These are phyloP conservation scores for Prunus armeniaca DNA, from an alignment of 306 rosid species.

Conservation along the genomic window DNA sequence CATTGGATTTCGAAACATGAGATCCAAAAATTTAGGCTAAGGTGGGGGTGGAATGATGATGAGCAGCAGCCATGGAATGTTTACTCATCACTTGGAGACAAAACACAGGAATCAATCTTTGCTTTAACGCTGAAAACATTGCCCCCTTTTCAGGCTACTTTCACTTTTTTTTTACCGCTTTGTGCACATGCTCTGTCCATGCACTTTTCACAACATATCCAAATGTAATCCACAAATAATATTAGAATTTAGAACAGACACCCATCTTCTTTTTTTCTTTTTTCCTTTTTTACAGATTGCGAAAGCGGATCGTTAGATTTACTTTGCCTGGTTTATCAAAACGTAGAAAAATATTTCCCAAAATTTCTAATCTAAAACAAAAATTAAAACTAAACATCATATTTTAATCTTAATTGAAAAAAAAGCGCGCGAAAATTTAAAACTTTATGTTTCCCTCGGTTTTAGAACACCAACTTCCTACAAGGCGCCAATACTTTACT, in stretches of 20 bases:
- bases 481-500: constrained; percentile 38
- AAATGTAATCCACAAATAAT: not conserved
- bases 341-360: constrained; percentile 8
- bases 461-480: constrained; percentile 63
- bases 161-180: not conserved
- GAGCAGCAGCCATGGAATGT: constrained; percentile 20
- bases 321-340: constrained; percentile 26
- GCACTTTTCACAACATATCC: not conserved
- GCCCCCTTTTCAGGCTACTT: constrained; percentile 15
- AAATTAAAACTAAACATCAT: not conserved
- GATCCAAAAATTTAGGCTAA: constrained; percentile 9
- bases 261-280: no score
- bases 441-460: constrained; percentile 14
- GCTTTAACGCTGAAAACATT: constrained; percentile 17
- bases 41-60: not conserved
- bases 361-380: constrained; percentile 19
- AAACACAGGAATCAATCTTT: constrained; percentile 25
- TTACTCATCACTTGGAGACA: constrained; percentile 23
- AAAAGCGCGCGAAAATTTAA: constrained; percentile 33
- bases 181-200: constrained; percentile 5
- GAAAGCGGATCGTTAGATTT: constrained; percentile 22
- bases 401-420: constrained; percentile 1
- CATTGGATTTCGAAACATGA: not conserved
- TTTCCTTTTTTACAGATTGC: not conserved
- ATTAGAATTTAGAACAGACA: not conserved